Conservation (phyloP, 768 basidiomycete species). For the Suillus decipiens region DNA sequence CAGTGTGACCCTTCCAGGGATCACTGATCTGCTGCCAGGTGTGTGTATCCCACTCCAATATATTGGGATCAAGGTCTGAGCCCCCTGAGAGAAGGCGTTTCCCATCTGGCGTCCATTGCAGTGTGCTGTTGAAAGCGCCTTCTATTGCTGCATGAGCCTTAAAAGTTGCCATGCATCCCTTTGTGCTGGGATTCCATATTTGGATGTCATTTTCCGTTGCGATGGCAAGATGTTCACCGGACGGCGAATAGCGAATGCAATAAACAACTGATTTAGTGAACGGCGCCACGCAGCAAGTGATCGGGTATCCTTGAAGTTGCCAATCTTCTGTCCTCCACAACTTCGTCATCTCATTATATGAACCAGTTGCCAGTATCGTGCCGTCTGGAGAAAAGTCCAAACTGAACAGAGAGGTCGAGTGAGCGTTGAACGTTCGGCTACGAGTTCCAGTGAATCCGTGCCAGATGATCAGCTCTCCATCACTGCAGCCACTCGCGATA, state of each 20-base stretch:
- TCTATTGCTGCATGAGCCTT: not conserved
- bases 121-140: not conserved
- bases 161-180: not conserved
- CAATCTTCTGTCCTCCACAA: not conserved
- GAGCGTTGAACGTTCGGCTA: not conserved
- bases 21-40: not conserved
- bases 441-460: not conserved
- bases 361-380: not conserved
- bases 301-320: not conserved
- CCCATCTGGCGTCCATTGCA: not conserved
- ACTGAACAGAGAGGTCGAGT: not conserved
- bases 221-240: not conserved
- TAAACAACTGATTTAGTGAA: not conserved
- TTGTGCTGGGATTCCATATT: not conserved
- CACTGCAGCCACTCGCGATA: not conserved
- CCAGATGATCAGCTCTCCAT: not conserved
- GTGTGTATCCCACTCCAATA: not conserved
- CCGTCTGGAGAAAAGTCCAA: not conserved
- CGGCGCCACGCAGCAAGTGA: not conserved
- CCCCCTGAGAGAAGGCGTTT: not conserved
- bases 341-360: not conserved
- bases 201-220: not conserved
- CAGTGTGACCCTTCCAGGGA: not conserved
- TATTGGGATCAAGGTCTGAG: not conserved
- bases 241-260: not conserved